phyloP scores from a whole-genome alignment of 176 grass and related monocot species.

The Tillandsia fasciculata region DNA sequence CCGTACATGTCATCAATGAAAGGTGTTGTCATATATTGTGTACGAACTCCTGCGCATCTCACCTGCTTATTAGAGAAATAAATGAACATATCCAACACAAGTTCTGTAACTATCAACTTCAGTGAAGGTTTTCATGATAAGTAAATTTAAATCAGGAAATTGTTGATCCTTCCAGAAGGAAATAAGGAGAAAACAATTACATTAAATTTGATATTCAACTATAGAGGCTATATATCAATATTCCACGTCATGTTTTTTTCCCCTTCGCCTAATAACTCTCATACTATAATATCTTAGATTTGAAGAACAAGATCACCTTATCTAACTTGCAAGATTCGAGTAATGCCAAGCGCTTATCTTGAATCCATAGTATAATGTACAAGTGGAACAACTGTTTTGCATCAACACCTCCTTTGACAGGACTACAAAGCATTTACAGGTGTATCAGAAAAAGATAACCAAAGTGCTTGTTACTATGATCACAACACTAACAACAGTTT shows the following conservation, averaged over 20 bases:
- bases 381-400: conserved; percentile 98
- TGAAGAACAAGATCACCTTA: conserved; percentile 40
- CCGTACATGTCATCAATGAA: conserved; percentile 97
- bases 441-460: not conserved
- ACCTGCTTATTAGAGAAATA: conserved; percentile 42
- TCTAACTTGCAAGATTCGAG: conserved; percentile 87
- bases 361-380: conserved; percentile 94
- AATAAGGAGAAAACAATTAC: too few relatives aligned
- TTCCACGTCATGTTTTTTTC: too few relatives aligned
- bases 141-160: too few relatives aligned
- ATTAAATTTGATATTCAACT: too few relatives aligned
- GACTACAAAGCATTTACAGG: conserved; percentile 31
- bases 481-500: conserved; percentile 2
- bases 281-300: not conserved
- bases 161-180: too few relatives aligned
- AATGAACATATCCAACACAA: conserved; percentile 3
- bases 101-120: not conserved
- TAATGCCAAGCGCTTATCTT: conserved; percentile 80
- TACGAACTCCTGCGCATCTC: conserved; percentile 94
- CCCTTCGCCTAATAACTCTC: not conserved
- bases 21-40: conserved; percentile 90
- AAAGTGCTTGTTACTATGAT: not conserved
- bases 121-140: not conserved
- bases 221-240: too few relatives aligned
- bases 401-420: conserved; percentile 87